These are phyloP conservation scores for Durio zibethinus DNA, from an alignment of 345 rosid species.

Conservation along the genomic window DNA sequence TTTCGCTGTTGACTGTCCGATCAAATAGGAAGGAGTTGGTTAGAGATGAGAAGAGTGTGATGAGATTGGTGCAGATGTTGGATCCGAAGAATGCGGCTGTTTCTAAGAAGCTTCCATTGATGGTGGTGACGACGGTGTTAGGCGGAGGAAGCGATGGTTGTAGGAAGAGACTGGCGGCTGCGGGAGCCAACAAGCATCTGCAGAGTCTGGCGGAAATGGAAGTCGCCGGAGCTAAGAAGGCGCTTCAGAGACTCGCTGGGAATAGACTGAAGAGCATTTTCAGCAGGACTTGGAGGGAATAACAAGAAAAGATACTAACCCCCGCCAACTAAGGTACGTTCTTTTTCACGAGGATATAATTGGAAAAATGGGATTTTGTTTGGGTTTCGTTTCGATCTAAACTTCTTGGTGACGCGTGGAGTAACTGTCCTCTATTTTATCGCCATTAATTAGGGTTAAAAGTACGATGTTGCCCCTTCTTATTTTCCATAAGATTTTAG, in stretches of 20 bases:
- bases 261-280: conserved; percentile 58
- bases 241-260: conserved; percentile 59
- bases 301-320: conserved; percentile 31
- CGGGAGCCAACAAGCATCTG: conserved; percentile 58
- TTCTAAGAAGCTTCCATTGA: conserved; percentile 56
- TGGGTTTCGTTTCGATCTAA: too few species aligned
- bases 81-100: conserved; percentile 58
- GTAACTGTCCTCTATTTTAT: conserved; percentile 18
- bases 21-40: conserved; percentile 63
- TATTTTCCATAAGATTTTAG: background rate
- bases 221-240: conserved; percentile 61
- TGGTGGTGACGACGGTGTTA: conserved; percentile 45
- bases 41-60: conserved; percentile 65
- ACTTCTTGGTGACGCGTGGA: background rate
- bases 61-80: conserved; percentile 65
- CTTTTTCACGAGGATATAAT: conserved; percentile 16
- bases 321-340: conserved; percentile 41
- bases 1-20: conserved; percentile 49
- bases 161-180: conserved; percentile 47
- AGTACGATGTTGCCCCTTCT: conserved; percentile 18
- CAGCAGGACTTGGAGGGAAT: conserved; percentile 66
- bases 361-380: background rate
- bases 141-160: conserved; percentile 46
- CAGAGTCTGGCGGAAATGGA: conserved; percentile 58
- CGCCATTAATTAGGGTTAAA: conserved; percentile 6